phyloP scores from a whole-genome alignment of 1,284 basidiomycete species.

The Puccinia horiana region DNA sequence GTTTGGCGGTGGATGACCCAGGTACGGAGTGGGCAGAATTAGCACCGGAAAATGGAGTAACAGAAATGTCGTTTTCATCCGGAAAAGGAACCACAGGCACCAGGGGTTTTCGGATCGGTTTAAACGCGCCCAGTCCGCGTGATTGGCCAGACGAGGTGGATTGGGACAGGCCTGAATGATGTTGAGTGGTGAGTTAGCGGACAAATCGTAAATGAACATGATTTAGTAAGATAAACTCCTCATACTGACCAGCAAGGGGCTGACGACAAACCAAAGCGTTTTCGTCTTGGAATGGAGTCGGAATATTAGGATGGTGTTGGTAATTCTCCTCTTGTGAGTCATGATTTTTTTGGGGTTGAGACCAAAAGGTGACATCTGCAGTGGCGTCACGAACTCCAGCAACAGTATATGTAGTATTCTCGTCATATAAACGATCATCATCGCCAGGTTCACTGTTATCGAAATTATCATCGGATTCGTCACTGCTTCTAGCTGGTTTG shows the following conservation, averaged over 20 bases:
- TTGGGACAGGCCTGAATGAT: constrained; percentile 7
- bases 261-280: constrained; percentile 19
- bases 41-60: constrained; percentile 1
- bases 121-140: constrained; percentile 29
- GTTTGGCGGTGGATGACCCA: constrained; percentile 4
- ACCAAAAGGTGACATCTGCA: constrained; percentile 49
- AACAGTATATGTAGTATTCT: constrained; percentile 28
- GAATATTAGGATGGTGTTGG: neutral
- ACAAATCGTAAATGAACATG: neutral
- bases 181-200: neutral
- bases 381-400: constrained; percentile 41
- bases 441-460: constrained; percentile 41
- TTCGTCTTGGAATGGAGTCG: constrained; percentile 22
- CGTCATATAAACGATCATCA: constrained; percentile 35
- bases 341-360: constrained; percentile 22
- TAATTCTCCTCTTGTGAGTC: neutral
- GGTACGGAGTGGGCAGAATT: neutral
- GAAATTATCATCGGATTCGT: constrained; percentile 49
- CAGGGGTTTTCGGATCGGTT: constrained; percentile 47
- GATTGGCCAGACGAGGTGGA: neutral
- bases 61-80: constrained; percentile 38
- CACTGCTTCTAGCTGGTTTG: constrained; percentile 27
- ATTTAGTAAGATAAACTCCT: neutral
- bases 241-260: neutral
- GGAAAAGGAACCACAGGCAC: constrained; percentile 27